These are phyloP conservation scores for Ligustrum vulgare DNA, from an alignment of 257 asterid species.

Conservation along the genomic window DNA sequence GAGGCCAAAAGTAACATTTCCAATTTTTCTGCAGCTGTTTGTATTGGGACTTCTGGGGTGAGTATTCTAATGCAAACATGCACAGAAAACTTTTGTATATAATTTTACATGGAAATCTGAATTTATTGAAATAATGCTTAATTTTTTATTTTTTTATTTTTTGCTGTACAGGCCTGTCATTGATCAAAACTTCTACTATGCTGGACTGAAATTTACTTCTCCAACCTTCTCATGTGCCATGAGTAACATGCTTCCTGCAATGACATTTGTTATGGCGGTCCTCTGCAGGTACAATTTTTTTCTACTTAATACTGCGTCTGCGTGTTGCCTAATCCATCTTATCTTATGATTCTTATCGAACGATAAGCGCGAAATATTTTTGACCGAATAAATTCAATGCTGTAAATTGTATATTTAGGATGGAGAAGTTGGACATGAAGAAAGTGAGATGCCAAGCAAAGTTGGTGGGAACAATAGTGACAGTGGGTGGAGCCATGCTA, in stretches of 20 bases:
- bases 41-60: slow-evolving; percentile 92
- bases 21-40: slow-evolving; percentile 80
- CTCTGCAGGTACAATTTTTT: slow-evolving; percentile 50
- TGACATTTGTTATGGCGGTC: slow-evolving; percentile 85
- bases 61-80: slow-evolving; percentile 23
- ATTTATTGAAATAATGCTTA: background rate
- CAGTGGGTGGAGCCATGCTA: slow-evolving; percentile 79
- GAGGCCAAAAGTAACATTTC: slow-evolving; percentile 86
- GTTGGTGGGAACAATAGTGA: slow-evolving; percentile 67
- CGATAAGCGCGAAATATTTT: background rate
- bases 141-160: too few relatives aligned
- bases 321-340: background rate
- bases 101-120: background rate
- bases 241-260: slow-evolving; percentile 94
- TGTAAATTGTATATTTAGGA: slow-evolving; percentile 32
- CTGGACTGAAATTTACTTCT: slow-evolving; percentile 77
- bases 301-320: background rate
- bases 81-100: too few relatives aligned
- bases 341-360: background rate
- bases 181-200: slow-evolving; percentile 87
- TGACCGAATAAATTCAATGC: background rate
- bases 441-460: slow-evolving; percentile 76
- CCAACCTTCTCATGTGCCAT: slow-evolving; percentile 89
- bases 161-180: slow-evolving; percentile 70
- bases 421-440: slow-evolving; percentile 71